A percentile compares a stretch with the other conserved stretches of the same genome.
phyloP scores from a whole-genome alignment of 306 rosid species.

The Glycine tomentella region DNA sequence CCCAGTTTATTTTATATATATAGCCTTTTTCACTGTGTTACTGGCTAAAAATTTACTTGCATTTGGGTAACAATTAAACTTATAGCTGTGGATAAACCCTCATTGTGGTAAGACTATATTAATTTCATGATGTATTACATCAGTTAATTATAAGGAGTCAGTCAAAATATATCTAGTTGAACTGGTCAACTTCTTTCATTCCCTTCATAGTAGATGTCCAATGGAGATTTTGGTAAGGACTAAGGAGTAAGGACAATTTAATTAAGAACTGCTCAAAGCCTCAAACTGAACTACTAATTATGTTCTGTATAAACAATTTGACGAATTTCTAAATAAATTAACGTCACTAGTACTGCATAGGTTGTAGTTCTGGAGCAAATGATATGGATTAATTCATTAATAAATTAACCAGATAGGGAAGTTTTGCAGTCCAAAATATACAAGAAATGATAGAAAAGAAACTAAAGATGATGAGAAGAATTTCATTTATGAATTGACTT shows the following conservation, averaged over 20 bases:
- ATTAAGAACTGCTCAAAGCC: not conserved
- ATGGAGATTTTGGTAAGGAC: not conserved
- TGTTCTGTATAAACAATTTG: not conserved
- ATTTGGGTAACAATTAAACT: conserved; percentile 22
- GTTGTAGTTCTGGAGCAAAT: not conserved
- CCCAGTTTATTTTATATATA: conserved; percentile 29
- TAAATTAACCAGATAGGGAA: not conserved
- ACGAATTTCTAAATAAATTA: not conserved
- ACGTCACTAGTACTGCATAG: not conserved
- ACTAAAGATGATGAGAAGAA: not conserved
- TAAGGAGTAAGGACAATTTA: not conserved
- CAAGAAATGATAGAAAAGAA: not conserved
- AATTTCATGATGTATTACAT: not conserved
- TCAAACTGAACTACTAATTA: not conserved
- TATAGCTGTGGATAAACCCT: not conserved
- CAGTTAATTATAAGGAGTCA: not conserved
- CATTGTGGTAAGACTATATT: not conserved
- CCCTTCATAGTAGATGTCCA: not conserved
- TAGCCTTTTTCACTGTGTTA: conserved; percentile 30
- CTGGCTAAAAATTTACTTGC: not conserved
- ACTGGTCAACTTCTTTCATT: not conserved
- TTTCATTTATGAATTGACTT: not conserved
- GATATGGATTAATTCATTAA: not conserved
- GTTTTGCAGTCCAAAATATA: not conserved
- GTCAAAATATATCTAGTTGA: no score